phyloP scores from a whole-genome alignment of 2,329 filamentous ascomycete species.

The Diaporthe sp. region DNA sequence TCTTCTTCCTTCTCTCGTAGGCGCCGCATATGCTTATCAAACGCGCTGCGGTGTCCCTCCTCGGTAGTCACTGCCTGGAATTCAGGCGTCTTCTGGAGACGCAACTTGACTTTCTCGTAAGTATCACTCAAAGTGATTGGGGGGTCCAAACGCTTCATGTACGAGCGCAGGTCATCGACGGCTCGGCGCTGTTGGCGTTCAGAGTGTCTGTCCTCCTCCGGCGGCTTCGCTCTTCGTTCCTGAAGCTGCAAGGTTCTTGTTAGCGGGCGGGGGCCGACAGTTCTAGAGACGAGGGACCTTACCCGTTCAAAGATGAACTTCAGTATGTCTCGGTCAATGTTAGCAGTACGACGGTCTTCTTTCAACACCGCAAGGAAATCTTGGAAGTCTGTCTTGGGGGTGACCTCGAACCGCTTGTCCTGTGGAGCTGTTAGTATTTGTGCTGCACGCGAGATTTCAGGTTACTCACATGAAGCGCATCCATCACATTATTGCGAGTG shows the following conservation, averaged over 20 bases:
- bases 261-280: slow-evolving; percentile 32
- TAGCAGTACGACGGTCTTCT: slow-evolving; percentile 88
- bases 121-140: slow-evolving; percentile 83
- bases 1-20: slow-evolving; percentile 94
- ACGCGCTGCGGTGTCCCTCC: slow-evolving; percentile 84
- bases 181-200: slow-evolving; percentile 90
- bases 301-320: slow-evolving; percentile 87
- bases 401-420: slow-evolving; percentile 94
- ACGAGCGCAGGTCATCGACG: slow-evolving; percentile 85
- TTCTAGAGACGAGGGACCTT: slow-evolving; percentile 49
- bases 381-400: slow-evolving; percentile 86
- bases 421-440: slow-evolving; percentile 59
- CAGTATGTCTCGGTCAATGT: slow-evolving; percentile 85
- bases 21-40: slow-evolving; percentile 92
- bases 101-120: slow-evolving; percentile 88
- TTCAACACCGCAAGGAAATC: slow-evolving; percentile 88
- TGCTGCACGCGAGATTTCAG: slow-evolving; percentile 38
- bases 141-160: slow-evolving; percentile 91
- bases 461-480: slow-evolving; percentile 84
- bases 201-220: slow-evolving; percentile 86
- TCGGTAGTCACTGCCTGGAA: slow-evolving; percentile 88
- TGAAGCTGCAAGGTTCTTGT: slow-evolving; percentile 70
- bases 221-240: slow-evolving; percentile 86
- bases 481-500: slow-evolving; percentile 85
- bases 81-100: slow-evolving; percentile 85